Conservation (phyloP, 2,329 filamentous ascomycete genomes). For the Microsporum canis region DNA sequence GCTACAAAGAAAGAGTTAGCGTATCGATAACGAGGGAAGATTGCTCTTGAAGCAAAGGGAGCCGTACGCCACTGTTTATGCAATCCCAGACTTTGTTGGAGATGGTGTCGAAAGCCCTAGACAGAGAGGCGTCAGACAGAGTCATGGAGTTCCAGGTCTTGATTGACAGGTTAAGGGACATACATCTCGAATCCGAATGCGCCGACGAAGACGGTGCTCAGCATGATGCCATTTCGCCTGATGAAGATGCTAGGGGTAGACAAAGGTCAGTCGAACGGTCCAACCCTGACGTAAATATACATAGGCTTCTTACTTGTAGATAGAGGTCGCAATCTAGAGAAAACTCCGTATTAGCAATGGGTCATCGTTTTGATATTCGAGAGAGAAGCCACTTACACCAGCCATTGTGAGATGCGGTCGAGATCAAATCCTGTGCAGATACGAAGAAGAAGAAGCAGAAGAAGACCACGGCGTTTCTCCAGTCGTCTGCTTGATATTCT, state of each 20-base stretch:
- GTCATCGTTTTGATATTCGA: background rate
- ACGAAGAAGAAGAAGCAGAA: background rate
- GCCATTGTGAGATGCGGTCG: slow-evolving; percentile 43
- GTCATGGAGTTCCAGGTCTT: background rate
- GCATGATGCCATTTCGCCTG: slow-evolving; percentile 77
- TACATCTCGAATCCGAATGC: slow-evolving; percentile 95
- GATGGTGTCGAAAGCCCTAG: slow-evolving; percentile 67
- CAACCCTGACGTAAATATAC: background rate
- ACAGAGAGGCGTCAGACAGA: background rate
- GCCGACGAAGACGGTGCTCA: slow-evolving; percentile 71
- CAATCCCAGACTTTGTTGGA: slow-evolving; percentile 84
- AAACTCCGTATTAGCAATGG: background rate
- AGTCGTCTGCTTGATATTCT: background rate
- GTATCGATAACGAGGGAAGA: background rate
- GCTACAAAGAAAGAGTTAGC: slow-evolving; percentile 42
- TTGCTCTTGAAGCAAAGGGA: background rate
- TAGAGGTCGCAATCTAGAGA: slow-evolving; percentile 37
- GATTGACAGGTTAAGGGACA: slow-evolving; percentile 25
- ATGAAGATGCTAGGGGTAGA: slow-evolving; percentile 57
- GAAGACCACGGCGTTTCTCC: background rate
- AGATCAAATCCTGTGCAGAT: background rate
- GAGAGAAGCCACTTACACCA: slow-evolving; percentile 35
- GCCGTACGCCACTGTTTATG: slow-evolving; percentile 81
- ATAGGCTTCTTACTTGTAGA: slow-evolving; percentile 48
- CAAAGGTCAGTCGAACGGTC: slow-evolving; percentile 15